These are phyloP conservation scores for Globisporangium ultimum DNA, from an alignment of 352 stramenopile genomes.

Conservation along the genomic window DNA sequence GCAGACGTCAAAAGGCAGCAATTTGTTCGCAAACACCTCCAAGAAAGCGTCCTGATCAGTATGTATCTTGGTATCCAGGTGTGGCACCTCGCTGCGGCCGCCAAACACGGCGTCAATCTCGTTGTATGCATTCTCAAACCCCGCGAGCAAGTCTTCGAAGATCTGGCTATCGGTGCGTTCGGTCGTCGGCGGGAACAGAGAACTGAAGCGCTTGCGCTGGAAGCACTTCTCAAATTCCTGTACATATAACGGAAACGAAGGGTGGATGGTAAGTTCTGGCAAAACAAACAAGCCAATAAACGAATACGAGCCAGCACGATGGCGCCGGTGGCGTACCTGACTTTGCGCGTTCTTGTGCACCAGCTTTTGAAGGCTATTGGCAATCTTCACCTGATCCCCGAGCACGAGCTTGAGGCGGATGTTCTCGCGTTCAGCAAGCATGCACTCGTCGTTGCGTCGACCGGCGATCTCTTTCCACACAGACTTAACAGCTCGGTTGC, in stretches of 20 bases:
- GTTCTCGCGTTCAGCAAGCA: slow-evolving; percentile 26
- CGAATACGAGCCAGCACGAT: no score
- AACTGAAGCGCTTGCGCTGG: background rate
- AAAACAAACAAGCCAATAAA: background rate
- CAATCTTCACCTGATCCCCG: slow-evolving; percentile 35
- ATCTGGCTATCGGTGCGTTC: slow-evolving; percentile 20
- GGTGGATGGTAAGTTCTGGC: background rate
- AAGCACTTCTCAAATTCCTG: background rate
- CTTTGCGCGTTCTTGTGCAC: slow-evolving; percentile 15
- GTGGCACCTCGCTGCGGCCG: slow-evolving; percentile 1
- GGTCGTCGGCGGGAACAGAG: background rate
- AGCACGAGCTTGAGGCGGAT: slow-evolving; percentile 30
- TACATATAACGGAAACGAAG: background rate
- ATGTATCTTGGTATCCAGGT: slow-evolving; percentile 20
- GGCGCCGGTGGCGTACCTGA: background rate
- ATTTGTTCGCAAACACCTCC: slow-evolving; percentile 4
- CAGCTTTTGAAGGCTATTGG: slow-evolving; percentile 34
- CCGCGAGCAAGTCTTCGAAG: slow-evolving; percentile 29
- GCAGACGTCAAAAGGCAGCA: slow-evolving; percentile 4
- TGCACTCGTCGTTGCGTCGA: background rate
- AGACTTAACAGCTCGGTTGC: background rate
- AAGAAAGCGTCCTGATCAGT: slow-evolving; percentile 11
- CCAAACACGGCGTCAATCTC: slow-evolving; percentile 33
- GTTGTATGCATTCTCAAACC: slow-evolving; percentile 24
- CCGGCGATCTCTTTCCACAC: background rate